These are phyloP conservation scores for Kazachstania taianensis DNA, from an alignment of 805 yeast genomes.

Conservation along the genomic window DNA sequence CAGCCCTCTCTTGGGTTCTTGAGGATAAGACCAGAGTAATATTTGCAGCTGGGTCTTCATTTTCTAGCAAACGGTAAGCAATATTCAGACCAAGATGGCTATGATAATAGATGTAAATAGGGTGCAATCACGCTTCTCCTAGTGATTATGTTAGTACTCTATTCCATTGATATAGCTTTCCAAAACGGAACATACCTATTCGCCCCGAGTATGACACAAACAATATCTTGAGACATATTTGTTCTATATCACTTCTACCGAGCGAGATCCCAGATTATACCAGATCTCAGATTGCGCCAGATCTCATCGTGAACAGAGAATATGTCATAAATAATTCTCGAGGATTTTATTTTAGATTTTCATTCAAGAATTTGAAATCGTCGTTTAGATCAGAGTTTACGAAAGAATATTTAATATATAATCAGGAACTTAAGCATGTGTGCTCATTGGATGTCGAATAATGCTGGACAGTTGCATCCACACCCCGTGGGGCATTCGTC, in stretches of 20 bases:
- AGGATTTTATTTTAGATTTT: no score
- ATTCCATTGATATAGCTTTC: background rate
- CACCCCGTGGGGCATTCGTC: conserved; percentile 75
- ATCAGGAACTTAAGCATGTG: background rate
- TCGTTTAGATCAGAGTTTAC: no score
- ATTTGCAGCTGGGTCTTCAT: conserved; percentile 41
- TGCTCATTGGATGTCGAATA: conserved; percentile 13
- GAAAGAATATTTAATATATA: no score
- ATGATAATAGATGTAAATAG: background rate
- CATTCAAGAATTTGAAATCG: no score
- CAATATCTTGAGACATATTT: no score
- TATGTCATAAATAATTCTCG: no score
- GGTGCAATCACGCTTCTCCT: no score
- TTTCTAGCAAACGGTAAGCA: conserved; percentile 65
- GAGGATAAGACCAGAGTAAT: conserved; percentile 81
- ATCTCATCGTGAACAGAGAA: no score
- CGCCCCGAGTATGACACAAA: conserved; percentile 36
- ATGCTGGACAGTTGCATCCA: conserved; percentile 58
- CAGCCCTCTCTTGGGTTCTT: conserved; percentile 73
- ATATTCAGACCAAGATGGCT: conserved; percentile 78
- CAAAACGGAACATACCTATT: conserved; percentile 23
- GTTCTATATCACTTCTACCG: no score
- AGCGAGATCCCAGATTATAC: no score
- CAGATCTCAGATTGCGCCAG: no score
- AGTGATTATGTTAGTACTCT: background rate